Conservation (phyloP, 2,329 filamentous ascomycete species). For the Diaporthe vexans region DNA sequence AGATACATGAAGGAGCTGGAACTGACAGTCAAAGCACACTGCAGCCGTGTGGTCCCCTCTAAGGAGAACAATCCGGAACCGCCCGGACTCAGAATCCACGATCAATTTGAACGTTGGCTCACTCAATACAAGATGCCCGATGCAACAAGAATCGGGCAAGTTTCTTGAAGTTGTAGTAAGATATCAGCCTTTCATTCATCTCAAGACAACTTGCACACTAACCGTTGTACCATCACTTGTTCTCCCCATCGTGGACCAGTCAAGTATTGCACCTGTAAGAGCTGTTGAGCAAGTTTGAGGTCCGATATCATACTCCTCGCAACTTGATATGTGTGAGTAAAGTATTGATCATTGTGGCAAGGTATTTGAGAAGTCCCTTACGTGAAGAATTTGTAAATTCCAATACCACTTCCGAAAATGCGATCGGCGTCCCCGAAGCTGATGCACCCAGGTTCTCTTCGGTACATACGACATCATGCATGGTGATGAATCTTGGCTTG, state of each 20-base stretch:
- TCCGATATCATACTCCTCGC: neutral
- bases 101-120: neutral
- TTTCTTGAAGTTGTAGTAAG: neutral
- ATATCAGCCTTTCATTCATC: neutral
- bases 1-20: neutral
- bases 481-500: slow-evolving; percentile 1
- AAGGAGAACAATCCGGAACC: neutral
- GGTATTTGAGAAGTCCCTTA: neutral
- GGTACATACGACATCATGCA: neutral
- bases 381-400: neutral
- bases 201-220: neutral
- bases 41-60: neutral
- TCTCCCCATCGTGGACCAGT: neutral
- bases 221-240: neutral
- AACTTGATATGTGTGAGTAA: neutral
- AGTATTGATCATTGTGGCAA: neutral
- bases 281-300: neutral
- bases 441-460: neutral
- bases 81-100: neutral
- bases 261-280: neutral
- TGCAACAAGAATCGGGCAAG: neutral
- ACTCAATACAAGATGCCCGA: neutral
- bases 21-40: slow-evolving; percentile 6
- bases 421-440: neutral
- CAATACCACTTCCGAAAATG: neutral